phyloP scores from a whole-genome alignment of 441 rosid species.

The Kokia cookei region DNA sequence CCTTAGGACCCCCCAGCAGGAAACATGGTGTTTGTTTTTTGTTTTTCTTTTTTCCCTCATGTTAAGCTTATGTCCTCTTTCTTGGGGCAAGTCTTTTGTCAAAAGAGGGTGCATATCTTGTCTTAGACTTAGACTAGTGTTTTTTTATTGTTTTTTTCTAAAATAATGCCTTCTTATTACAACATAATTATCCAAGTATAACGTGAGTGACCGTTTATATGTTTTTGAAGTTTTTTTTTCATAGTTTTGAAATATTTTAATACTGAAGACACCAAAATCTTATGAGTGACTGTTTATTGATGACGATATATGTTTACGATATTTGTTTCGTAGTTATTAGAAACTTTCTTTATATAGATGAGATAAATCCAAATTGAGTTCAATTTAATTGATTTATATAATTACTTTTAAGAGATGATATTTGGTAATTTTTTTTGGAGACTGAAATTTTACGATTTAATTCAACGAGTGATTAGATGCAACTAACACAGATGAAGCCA shows the following conservation, averaged over 20 bases:
- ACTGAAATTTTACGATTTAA: too few species aligned
- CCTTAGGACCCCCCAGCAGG: background rate
- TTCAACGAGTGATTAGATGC: background rate
- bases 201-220: too few species aligned
- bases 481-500: background rate
- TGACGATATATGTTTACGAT: background rate
- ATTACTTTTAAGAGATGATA: too few species aligned
- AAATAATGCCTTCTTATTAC: background rate
- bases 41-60: background rate
- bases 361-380: too few species aligned
- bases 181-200: too few species aligned
- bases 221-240: too few species aligned
- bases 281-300: background rate
- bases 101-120: slow-evolving; percentile 1
- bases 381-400: too few species aligned
- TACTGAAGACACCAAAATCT: background rate
- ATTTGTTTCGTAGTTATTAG: too few species aligned
- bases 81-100: background rate
- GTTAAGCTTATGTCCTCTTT: background rate
- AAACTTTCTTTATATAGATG: too few species aligned
- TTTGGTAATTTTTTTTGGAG: too few species aligned
- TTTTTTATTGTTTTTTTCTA: background rate
- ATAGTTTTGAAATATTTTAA: too few species aligned
- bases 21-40: background rate
- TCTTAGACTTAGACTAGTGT: background rate